Evolutionary conservation across 1,284 basidiomycete genomes (phyloP), one percentile per base, ranked within the genome.

Genomic region (Rhodotorula glutinis): DNA sequence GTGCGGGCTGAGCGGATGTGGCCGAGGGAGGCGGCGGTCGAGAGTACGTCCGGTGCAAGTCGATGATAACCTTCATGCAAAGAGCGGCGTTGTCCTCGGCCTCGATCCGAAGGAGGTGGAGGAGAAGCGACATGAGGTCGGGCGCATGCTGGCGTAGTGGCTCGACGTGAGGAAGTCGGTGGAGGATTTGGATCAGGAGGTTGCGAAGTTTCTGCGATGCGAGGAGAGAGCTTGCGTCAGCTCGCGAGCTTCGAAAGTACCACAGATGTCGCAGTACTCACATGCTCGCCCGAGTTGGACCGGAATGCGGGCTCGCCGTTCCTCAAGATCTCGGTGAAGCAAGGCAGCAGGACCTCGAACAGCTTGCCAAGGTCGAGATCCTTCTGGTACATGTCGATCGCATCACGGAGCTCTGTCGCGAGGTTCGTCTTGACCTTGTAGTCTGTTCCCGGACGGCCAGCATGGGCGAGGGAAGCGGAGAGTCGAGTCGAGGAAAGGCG

Each of bases 11-110:
- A 16, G 38, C 55, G 27, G 63, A 79, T 10, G 55, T 49, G 2
- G 52, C 29, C 29, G 62, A 29, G 19, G 61, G 21, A 19, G 61
- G 66, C 4, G 67, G 66, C 53, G 68, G 68, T 59, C 75, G 72
- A 72, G 80, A 81, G 76, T 79, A 80, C 61, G 76, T 75, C 44
- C 79, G 76, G 72, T 80, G 78, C 64, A 83, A 75, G 79, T 99
- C 96, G 69, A 93, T 88, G 75, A 96, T 85, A 66, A 89, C 89
- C 80, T 98, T 98, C 84, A 95, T 91, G 63, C 89, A 91, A 4
- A 89, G 84, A 41, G 89, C 85, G 3, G 90, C 96, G 76, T 94
- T 96, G 76, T 99, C 96, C 80, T 99, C 96, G 77, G 96, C 98
- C 82, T 99, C 97, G 71, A 87, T 83, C 57, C 89, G 88, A 52